Percentiles rank a stretch among this genome's conserved stretches.
Conservation (phyloP, 331 rosid genomes). For the Quercus lobata region DNA sequence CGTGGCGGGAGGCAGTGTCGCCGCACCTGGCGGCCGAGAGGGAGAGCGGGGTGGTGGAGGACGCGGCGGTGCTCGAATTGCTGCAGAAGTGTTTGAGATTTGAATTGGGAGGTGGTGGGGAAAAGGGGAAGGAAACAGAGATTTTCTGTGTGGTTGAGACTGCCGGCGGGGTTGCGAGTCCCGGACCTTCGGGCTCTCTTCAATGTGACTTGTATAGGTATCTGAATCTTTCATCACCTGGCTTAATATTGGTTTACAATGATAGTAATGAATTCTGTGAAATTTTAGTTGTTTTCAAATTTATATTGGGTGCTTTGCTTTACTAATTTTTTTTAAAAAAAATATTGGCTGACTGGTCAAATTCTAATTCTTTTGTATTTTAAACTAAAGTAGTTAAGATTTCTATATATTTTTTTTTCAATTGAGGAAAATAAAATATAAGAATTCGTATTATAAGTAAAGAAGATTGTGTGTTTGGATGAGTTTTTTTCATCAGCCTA, state of each 20-base stretch:
- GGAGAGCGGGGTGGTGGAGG: constrained; percentile 56
- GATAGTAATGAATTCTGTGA: neutral
- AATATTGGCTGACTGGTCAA: neutral
- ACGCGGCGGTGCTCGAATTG: constrained; percentile 44
- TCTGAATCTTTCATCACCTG: too few relatives aligned
- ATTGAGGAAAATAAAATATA: neutral
- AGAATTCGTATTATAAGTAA: neutral
- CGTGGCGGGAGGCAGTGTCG: constrained; percentile 83
- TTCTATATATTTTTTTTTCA: neutral
- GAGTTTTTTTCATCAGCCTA: too few relatives aligned
- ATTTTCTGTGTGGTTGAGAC: constrained; percentile 77
- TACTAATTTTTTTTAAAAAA: neutral
- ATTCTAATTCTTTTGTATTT: neutral
- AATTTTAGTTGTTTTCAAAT: neutral
- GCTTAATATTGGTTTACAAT: too few relatives aligned
- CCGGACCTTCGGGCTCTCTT: constrained; percentile 90
- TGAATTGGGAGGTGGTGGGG: constrained; percentile 26
- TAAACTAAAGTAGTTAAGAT: neutral
- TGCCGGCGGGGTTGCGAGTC: constrained; percentile 94
- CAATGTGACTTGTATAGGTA: constrained; percentile 95
- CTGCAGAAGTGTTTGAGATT: constrained; percentile 46
- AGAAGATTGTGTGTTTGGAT: neutral
- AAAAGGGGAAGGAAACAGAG: constrained; percentile 27
- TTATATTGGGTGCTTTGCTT: neutral
- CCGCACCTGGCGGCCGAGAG: constrained; percentile 90